A percentile compares a stretch with the other conserved stretches of the same genome.
These are phyloP conservation scores for Mortierella sp. DNA, from an alignment of 371 early-diverging fungal genomes.

Conservation along the genomic window DNA sequence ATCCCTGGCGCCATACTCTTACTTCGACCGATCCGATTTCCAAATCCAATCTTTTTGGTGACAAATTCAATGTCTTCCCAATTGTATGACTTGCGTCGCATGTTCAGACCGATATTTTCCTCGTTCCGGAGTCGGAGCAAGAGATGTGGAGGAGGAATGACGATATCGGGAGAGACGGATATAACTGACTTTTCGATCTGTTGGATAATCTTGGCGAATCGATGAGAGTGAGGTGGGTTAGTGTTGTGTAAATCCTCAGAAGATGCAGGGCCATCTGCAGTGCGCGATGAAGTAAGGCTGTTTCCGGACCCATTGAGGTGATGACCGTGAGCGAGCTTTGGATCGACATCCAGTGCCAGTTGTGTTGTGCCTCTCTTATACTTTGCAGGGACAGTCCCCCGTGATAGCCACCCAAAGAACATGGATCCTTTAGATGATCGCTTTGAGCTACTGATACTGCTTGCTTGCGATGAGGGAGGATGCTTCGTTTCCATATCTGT, in stretches of 20 bases:
- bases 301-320: constrained; percentile 1
- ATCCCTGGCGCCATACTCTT: constrained; percentile 1
- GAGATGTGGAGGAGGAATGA: constrained; percentile 66
- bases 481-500: constrained; percentile 25
- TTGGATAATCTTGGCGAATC: constrained; percentile 57
- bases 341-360: constrained; percentile 18
- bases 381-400: constrained; percentile 41
- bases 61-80: constrained; percentile 52
- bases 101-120: constrained; percentile 53
- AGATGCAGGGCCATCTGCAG: constrained; percentile 24
- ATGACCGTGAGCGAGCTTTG: constrained; percentile 1
- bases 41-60: constrained; percentile 45
- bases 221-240: constrained; percentile 28
- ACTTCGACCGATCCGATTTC: constrained; percentile 32
- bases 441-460: constrained; percentile 18
- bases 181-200: constrained; percentile 63
- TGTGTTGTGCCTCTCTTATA: constrained; percentile 51
- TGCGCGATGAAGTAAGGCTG: constrained; percentile 3
- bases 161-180: constrained; percentile 68
- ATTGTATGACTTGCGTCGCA: constrained; percentile 39
- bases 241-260: constrained; percentile 23
- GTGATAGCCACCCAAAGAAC: constrained; percentile 38
- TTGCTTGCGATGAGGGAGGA: constrained; percentile 18
- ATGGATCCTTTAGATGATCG: constrained; percentile 42
- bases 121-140: constrained; percentile 64